phyloP scores from a whole-genome alignment of 2,329 filamentous ascomycete species.

The Cladosporium sp. region DNA sequence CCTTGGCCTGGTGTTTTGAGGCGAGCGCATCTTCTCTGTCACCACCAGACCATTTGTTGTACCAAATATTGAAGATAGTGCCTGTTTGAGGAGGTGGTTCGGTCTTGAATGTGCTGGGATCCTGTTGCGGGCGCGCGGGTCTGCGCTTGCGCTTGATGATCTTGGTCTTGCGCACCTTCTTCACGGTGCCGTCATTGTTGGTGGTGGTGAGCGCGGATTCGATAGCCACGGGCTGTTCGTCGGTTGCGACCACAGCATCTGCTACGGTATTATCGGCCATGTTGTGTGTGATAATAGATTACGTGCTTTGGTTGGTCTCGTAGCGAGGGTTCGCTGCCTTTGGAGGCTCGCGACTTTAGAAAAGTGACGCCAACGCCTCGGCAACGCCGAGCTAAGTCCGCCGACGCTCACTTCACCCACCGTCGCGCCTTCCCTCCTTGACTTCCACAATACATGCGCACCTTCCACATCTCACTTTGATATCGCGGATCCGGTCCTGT shows the following conservation, averaged over 20 bases:
- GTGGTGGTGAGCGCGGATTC: conserved; percentile 16
- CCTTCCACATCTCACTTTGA: background rate
- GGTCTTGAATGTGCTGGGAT: conserved; percentile 74
- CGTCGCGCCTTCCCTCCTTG: background rate
- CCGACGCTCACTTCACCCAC: background rate
- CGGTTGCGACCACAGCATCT: conserved; percentile 6
- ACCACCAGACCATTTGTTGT: conserved; percentile 96
- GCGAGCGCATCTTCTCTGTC: conserved; percentile 90
- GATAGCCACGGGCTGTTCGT: conserved; percentile 13
- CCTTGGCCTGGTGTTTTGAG: conserved; percentile 74
- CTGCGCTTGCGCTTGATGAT: conserved; percentile 87
- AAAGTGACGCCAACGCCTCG: background rate
- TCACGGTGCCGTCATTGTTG: conserved; percentile 32
- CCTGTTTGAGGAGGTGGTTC: conserved; percentile 89
- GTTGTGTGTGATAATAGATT: background rate
- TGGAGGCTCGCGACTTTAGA: background rate
- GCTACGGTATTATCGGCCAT: conserved; percentile 4
- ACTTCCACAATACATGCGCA: background rate
- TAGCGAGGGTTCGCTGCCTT: background rate
- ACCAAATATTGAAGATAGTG: conserved; percentile 97
- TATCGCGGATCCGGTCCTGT: background rate
- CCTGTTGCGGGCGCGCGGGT: conserved; percentile 86
- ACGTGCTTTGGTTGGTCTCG: background rate
- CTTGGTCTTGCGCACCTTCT: conserved; percentile 73
- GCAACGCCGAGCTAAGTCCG: background rate